Conservation (phyloP, 2,329 filamentous ascomycete species). For the Talaromyces sp. region DNA sequence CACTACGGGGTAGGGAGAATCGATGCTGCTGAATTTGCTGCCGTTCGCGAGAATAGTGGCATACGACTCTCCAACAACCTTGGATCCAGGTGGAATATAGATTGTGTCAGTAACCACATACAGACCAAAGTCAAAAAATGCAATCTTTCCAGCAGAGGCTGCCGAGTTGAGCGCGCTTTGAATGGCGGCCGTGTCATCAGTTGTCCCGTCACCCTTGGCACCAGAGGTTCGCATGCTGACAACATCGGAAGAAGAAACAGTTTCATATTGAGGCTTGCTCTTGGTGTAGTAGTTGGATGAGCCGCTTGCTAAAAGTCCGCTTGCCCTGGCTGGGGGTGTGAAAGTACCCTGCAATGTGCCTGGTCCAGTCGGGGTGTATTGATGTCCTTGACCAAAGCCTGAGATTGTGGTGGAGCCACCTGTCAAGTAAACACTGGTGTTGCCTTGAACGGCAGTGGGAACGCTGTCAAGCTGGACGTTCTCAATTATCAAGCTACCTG, state of each 20-base stretch:
- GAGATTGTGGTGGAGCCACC: constrained; percentile 31
- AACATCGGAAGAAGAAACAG: constrained; percentile 33
- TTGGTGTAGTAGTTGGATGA: constrained; percentile 39
- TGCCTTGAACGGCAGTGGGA: constrained; percentile 36
- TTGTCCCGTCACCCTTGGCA: constrained; percentile 49
- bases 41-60: constrained; percentile 55
- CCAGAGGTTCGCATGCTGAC: constrained; percentile 40
- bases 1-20: constrained; percentile 59
- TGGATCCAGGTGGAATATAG: constrained; percentile 44
- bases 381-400: constrained; percentile 41
- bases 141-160: constrained; percentile 43
- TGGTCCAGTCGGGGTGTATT: constrained; percentile 42
- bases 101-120: constrained; percentile 48
- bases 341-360: constrained; percentile 40
- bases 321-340: constrained; percentile 38
- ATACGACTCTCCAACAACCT: constrained; percentile 53
- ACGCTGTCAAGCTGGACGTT: constrained; percentile 51
- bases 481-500: constrained; percentile 51
- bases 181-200: constrained; percentile 57
- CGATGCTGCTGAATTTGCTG: constrained; percentile 51
- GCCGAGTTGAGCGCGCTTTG: constrained; percentile 53
- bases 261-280: constrained; percentile 53
- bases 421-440: constrained; percentile 31
- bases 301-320: constrained; percentile 39
- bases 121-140: constrained; percentile 54